A percentile compares a stretch with the other conserved stretches of the same genome.
phyloP scores from a whole-genome alignment of 768 basidiomycete genomes.

The Hygrocybe coccinea region DNA sequence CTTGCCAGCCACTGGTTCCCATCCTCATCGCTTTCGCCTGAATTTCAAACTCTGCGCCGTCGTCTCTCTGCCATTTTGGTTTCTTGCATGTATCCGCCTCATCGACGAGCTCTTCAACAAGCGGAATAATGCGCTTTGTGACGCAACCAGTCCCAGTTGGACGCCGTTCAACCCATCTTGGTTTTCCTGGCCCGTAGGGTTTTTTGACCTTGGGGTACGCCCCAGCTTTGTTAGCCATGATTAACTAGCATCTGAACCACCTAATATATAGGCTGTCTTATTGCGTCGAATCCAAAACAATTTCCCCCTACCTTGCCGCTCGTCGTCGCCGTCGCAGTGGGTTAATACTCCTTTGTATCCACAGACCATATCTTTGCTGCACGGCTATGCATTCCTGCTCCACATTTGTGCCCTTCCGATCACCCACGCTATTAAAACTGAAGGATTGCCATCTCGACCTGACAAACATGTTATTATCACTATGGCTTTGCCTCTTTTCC shows the following conservation, averaged over 20 bases:
- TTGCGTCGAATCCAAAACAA: constrained; percentile 69
- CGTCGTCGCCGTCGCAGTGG: constrained; percentile 22
- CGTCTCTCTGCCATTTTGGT: constrained; percentile 37
- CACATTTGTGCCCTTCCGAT: constrained; percentile 68
- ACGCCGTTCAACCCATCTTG: constrained; percentile 10
- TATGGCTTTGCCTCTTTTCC: constrained; percentile 66
- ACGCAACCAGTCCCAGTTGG: constrained; percentile 8
- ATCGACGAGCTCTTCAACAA: constrained; percentile 26
- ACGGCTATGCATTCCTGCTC: constrained; percentile 72
- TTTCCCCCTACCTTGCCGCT: constrained; percentile 10
- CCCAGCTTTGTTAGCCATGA: constrained; percentile 51
- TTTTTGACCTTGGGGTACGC: constrained; percentile 75
- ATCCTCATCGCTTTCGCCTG: constrained; percentile 8
- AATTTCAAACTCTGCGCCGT: constrained; percentile 44
- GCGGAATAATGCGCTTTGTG: constrained; percentile 6
- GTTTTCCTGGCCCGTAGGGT: constrained; percentile 58
- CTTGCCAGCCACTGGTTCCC: background rate
- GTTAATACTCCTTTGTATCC: background rate
- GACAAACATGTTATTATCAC: constrained; percentile 72
- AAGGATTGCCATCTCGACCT: constrained; percentile 53
- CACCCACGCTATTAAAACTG: constrained; percentile 45
- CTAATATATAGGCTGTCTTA: constrained; percentile 50
- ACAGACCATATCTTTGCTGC: constrained; percentile 35
- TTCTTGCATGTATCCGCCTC: constrained; percentile 36
- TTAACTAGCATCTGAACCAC: background rate